Evolutionary conservation across 345 rosid species (phyloP).

Genomic region (Aquilaria yunnanensis): DNA sequence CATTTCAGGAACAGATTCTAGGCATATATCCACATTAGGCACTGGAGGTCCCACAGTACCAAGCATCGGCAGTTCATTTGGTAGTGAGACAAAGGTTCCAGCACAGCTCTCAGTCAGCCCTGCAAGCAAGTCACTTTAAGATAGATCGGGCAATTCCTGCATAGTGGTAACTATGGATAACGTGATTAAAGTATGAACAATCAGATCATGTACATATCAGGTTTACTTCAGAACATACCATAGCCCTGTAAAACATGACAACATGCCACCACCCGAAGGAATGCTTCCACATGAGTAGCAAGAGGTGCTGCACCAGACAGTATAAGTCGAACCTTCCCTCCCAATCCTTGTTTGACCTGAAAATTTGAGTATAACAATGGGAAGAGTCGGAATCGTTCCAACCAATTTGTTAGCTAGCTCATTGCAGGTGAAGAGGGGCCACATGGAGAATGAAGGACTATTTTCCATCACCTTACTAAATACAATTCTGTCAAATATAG

Average conservation of each 20-base stretch:
- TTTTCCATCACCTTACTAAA: conserved; percentile 55
- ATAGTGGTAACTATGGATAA: background rate
- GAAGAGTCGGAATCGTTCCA: conserved; percentile 1
- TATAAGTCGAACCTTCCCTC: conserved; percentile 74
- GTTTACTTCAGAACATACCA: conserved; percentile 32
- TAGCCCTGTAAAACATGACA: conserved; percentile 92
- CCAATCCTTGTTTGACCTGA: conserved; percentile 82
- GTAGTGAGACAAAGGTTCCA: conserved; percentile 77
- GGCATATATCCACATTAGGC: conserved; percentile 75
- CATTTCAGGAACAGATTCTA: conserved; percentile 88
- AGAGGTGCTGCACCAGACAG: conserved; percentile 92
- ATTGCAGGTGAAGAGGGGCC: background rate
- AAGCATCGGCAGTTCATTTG: conserved; percentile 63
- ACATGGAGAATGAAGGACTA: background rate
- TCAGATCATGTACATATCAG: conserved; percentile 1
- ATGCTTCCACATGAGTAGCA: conserved; percentile 65
- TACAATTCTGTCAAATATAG: conserved; percentile 71
- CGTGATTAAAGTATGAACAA: background rate
- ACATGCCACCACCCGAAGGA: conserved; percentile 87
- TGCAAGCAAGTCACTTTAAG: conserved; percentile 19
- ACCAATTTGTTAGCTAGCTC: background rate
- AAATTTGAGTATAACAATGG: conserved; percentile 7
- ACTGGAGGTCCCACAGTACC: conserved; percentile 94
- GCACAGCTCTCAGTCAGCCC: conserved; percentile 92
- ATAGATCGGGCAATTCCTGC: background rate